A percentile compares a stretch with the other conserved stretches of the same genome.
phyloP scores from a whole-genome alignment of 2,329 filamentous ascomycete species.

The Apiospora arundinis region DNA sequence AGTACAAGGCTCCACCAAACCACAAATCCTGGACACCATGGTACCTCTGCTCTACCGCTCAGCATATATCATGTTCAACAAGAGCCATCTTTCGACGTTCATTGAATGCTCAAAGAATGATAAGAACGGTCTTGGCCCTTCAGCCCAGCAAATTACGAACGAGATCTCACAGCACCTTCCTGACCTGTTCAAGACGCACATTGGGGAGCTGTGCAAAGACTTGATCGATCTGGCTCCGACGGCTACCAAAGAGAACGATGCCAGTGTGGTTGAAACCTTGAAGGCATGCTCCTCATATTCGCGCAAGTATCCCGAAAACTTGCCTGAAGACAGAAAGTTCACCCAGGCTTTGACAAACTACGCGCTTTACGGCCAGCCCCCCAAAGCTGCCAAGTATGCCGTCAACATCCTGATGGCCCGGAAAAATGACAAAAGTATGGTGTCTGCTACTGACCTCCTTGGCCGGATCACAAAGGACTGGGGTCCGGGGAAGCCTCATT shows the following conservation, averaged over 20 bases:
- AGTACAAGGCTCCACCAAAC: slow-evolving; percentile 69
- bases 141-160: slow-evolving; percentile 87
- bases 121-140: slow-evolving; percentile 75
- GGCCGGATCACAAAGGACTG: slow-evolving; percentile 77
- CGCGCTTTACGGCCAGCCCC: slow-evolving; percentile 80
- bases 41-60: slow-evolving; percentile 83
- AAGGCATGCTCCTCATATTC: slow-evolving; percentile 95
- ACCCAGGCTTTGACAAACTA: slow-evolving; percentile 82
- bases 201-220: slow-evolving; percentile 88
- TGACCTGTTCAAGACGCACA: slow-evolving; percentile 89
- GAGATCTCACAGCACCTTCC: slow-evolving; percentile 91
- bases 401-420: slow-evolving; percentile 86
- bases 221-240: slow-evolving; percentile 82
- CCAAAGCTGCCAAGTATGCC: slow-evolving; percentile 89
- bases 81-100: slow-evolving; percentile 89
- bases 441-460: slow-evolving; percentile 84
- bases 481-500: slow-evolving; percentile 74
- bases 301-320: slow-evolving; percentile 81
- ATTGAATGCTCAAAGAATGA: slow-evolving; percentile 87
- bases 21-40: slow-evolving; percentile 78
- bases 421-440: slow-evolving; percentile 73
- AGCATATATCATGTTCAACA: slow-evolving; percentile 87
- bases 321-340: slow-evolving; percentile 83
- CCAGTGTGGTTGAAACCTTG: slow-evolving; percentile 83
- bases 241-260: slow-evolving; percentile 69